Evolutionary conservation across 257 asterid species (phyloP), one percentile per base, ranked within the genome.

Genomic region (Coffea eugenioides): DNA sequence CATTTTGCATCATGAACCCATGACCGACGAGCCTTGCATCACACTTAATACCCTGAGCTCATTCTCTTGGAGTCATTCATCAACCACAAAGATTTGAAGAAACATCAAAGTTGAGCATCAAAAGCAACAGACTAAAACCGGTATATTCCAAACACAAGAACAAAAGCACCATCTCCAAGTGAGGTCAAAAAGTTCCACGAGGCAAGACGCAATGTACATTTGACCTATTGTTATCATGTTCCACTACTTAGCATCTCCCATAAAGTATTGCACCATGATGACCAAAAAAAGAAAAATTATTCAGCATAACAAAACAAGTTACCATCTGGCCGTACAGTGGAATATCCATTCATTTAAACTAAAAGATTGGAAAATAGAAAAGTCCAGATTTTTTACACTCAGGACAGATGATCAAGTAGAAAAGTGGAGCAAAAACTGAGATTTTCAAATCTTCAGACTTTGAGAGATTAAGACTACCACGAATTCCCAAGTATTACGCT

Each of bases 51-150:
- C 18, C 36, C 10, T 10, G 0, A 34, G 20, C 34, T 74, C 34
- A 36, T 56, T 27, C 62, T 8, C 78, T 36, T 36, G 18, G 9
- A 49, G 46, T 25, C 77, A 51, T 36, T 4, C 39, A 48, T 71
- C 43, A 4, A 2, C 4, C 43, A 4, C 4, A 39, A 39, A 39
- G 2, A 39, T 11, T 34, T 25, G 41, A 39, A 59, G 6, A 27
- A 18, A 71, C 18, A n/a, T 27, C 13, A n/a, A 43, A 39, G 25
- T 41, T 27, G 27, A 18, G 45, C 10, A 36, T 67, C 52, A 59
- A 59, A 79, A 71, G 82, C 36, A 79, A 13, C 72, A 45, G n/a
- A 56, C n/a, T 61, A 59, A 61, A 41, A n/a, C 52, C n/a, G 43
- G 20, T 61, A 39, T 8, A 39, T n/a, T 10, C 67, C 21, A 70